Evolutionary conservation across 108 stramenopile genomes (phyloP).

Genomic region (Cyclotella cryptica): DNA sequence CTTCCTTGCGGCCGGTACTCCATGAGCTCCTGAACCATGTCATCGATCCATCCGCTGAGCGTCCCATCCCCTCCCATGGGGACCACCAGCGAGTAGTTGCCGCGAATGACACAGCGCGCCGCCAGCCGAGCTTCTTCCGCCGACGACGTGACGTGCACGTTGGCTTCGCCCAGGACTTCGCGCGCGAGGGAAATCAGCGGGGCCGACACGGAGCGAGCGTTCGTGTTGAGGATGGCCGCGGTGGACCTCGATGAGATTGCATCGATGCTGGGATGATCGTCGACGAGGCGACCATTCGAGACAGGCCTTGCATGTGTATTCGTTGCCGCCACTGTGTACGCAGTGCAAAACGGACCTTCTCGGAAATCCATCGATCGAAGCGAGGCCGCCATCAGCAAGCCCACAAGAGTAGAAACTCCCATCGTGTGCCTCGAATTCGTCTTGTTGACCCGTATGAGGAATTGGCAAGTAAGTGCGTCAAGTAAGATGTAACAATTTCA

Average conservation of each 20-base stretch:
- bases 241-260: conserved; percentile 10
- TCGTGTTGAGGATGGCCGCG: conserved; percentile 67
- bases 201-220: conserved; percentile 61
- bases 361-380: too few relatives aligned
- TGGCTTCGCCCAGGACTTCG: conserved; percentile 18
- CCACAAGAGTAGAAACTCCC: too few relatives aligned
- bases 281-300: too few relatives aligned
- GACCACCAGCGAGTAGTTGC: conserved; percentile 53
- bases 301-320: too few relatives aligned
- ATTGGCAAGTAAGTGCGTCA: too few relatives aligned
- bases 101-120: conserved; percentile 9
- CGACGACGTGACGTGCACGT: conserved; percentile 52
- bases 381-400: too few relatives aligned
- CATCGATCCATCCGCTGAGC: conserved; percentile 61
- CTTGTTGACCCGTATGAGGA: too few relatives aligned
- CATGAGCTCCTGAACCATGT: conserved; percentile 44
- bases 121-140: conserved; percentile 55
- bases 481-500: too few relatives aligned
- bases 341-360: too few relatives aligned
- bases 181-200: conserved; percentile 42
- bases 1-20: neutral
- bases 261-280: too few relatives aligned
- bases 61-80: conserved; percentile 83
- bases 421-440: too few relatives aligned
- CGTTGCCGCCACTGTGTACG: too few relatives aligned